phyloP scores from a whole-genome alignment of 1,284 basidiomycete genomes.

The Earliella scabrosa region DNA sequence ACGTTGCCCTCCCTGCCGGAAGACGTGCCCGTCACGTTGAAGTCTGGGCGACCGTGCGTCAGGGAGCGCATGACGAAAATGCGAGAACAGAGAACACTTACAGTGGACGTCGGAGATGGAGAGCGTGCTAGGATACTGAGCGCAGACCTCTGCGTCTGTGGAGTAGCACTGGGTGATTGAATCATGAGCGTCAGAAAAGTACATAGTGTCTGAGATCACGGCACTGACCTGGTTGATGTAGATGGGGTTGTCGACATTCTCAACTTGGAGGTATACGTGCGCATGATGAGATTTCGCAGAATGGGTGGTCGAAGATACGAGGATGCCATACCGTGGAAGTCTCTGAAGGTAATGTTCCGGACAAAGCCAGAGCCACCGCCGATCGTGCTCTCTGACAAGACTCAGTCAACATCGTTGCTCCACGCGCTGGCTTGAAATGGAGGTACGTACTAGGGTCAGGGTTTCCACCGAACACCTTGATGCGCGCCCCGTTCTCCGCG shows the following conservation, averaged over 20 bases:
- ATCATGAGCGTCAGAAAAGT: too few relatives aligned
- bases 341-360: constrained; percentile 56
- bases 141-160: constrained; percentile 48
- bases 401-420: not conserved
- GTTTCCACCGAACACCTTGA: constrained; percentile 67
- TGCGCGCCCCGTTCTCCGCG: constrained; percentile 67
- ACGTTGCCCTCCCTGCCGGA: constrained; percentile 41
- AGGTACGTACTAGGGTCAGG: constrained; percentile 30
- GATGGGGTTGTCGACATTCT: constrained; percentile 59
- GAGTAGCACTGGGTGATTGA: constrained; percentile 64
- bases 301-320: not conserved
- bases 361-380: constrained; percentile 66
- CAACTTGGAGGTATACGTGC: constrained; percentile 33
- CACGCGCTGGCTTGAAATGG: not conserved
- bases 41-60: constrained; percentile 23
- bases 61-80: not conserved
- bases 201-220: too few relatives aligned
- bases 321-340: constrained; percentile 40
- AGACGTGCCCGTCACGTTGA: constrained; percentile 44
- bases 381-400: constrained; percentile 33
- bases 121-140: constrained; percentile 56
- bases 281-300: not conserved
- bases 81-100: constrained; percentile 12
- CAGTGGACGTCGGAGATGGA: constrained; percentile 47
- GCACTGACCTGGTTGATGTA: constrained; percentile 62